Conservation (phyloP, 179 eudicot species). For the Spinacia oleracea region DNA sequence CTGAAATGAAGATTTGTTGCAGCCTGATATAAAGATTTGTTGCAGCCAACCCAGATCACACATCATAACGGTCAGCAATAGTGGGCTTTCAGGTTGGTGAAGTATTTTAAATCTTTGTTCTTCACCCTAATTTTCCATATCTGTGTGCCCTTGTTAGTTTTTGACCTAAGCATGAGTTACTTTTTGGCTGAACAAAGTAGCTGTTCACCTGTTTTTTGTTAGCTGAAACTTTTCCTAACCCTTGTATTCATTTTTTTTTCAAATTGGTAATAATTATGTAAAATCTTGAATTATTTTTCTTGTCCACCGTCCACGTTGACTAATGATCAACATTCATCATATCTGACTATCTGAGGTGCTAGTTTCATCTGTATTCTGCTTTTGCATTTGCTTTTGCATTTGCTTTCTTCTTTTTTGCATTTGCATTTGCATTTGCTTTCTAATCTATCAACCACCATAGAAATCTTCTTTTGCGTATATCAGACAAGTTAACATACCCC, state of each 20-base stretch:
- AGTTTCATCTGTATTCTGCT: not conserved
- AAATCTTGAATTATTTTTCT: not conserved
- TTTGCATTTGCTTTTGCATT: not conserved
- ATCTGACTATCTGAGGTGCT: not conserved
- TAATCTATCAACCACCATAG: not conserved
- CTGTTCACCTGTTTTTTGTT: not conserved
- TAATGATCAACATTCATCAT: not conserved
- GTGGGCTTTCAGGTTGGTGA: conserved; percentile 13
- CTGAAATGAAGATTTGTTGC: not conserved
- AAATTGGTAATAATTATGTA: not conserved
- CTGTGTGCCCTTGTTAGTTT: conserved; percentile 2
- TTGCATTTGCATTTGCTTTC: not conserved
- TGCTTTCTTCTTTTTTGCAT: not conserved
- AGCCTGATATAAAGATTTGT: not conserved
- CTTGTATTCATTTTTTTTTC: too few relatives aligned
- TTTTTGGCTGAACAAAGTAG: not conserved
- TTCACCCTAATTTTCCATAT: conserved; percentile 7
- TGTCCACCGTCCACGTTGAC: not conserved
- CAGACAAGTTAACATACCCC: not conserved
- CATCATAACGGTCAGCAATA: not conserved
- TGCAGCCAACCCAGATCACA: not conserved
- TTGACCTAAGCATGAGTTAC: conserved; percentile 4
- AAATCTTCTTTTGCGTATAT: not conserved
- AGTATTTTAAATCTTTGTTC: not conserved
- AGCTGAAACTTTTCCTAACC: not conserved